Base-by-base conservation (phyloP, 257 asterid genomes). In the Rhazya stricta region DNA sequence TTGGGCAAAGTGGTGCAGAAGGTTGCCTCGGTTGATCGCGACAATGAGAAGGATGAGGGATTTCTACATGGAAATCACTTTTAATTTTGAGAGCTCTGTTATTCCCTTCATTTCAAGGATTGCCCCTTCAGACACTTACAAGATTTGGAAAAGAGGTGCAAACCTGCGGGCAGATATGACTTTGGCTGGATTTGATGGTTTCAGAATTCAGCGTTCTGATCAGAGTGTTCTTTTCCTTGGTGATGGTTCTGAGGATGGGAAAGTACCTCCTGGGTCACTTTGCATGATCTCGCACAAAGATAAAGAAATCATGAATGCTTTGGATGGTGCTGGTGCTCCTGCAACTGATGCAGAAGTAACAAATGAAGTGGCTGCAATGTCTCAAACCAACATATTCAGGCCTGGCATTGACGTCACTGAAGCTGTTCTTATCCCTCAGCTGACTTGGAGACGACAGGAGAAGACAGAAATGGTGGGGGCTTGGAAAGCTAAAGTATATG, bases 1-100 rank as follows among this genome's bases (percentile, higher is more conserved):
- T 46, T 92, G 99, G 99, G 99, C 94, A 11, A 95, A 95, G 82
- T 95, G 98, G 98, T 91, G 99, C 79, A 86, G 99, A 84, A 89
- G 98, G 83, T 76, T 95, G 80, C 99, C 99, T 23, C 86, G 98
- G 76, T 81, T 95, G 84, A 83, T 92, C 27, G 96, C 69, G 41
- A 88, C 99, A 1, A 89, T 92, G 99, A 84, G 86, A 79, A 89
- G 98, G 85, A 92, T 95, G 98, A 84, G 97, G 77, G 99, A 95
- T 63, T 95, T 95, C 80, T 95, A 92, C 84, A 95, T 95, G 99
- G 99, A 95, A 87, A 95, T 95, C 69, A 91, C 93, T 0, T 95
- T 95, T 81, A 90, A 95, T 80, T 95, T 95, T 56, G 99, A 95
- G 88, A 95, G 99, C 84, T 89, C 99, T 32, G 97, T 95, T 41